A percentile compares a stretch with the other conserved stretches of the same genome.
phyloP scores from a whole-genome alignment of 495 filamentous ascomycete genomes.

The Thozetella sp. region DNA sequence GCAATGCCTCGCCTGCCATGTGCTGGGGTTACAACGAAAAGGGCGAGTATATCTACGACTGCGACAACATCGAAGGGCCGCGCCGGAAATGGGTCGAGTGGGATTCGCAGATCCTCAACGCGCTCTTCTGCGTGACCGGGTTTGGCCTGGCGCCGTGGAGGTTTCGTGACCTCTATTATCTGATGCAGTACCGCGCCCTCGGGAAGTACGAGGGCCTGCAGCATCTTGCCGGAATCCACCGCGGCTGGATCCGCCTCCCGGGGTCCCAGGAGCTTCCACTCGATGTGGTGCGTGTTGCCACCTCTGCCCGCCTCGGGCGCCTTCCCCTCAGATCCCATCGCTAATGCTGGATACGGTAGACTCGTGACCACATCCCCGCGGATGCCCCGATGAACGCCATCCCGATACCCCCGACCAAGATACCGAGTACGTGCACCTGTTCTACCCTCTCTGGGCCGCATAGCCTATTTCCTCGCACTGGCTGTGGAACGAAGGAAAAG shows the following conservation, averaged over 20 bases:
- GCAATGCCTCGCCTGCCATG: conserved; percentile 77
- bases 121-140: conserved; percentile 83
- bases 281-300: not conserved
- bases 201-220: conserved; percentile 55
- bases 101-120: conserved; percentile 82
- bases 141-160: conserved; percentile 87
- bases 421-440: conserved; percentile 30
- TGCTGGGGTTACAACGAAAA: conserved; percentile 37
- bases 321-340: too few species aligned
- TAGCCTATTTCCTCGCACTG: not conserved
- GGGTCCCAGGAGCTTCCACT: conserved; percentile 52
- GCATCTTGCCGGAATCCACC: conserved; percentile 66
- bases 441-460: too few species aligned
- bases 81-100: conserved; percentile 83
- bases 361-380: conserved; percentile 15
- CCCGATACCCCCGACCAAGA: conserved; percentile 49
- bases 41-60: conserved; percentile 49
- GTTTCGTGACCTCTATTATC: conserved; percentile 75
- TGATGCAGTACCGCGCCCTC: conserved; percentile 61
- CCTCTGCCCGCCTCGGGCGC: not conserved
- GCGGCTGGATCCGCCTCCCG: conserved; percentile 68
- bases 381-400: conserved; percentile 37
- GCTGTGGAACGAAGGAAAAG: not conserved
- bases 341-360: not conserved
- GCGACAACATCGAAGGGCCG: conserved; percentile 72